These are phyloP conservation scores for Nitzschia putrida DNA, from an alignment of 108 stramenopile species.

Conservation along the genomic window DNA sequence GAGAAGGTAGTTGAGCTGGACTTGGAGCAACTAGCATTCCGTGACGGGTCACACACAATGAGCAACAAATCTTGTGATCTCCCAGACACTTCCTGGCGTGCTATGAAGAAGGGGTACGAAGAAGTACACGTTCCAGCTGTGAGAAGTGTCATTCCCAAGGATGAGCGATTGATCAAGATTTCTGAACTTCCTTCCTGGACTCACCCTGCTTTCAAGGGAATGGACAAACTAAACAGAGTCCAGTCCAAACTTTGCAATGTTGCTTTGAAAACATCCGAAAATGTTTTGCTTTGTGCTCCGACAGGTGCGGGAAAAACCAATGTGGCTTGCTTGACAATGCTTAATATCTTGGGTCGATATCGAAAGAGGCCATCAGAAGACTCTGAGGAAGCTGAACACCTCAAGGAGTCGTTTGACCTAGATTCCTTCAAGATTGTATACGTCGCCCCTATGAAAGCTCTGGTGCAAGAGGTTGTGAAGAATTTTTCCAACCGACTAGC, in stretches of 20 bases:
- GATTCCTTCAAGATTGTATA: slow-evolving; percentile 98
- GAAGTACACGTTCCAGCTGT: slow-evolving; percentile 99
- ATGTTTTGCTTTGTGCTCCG: slow-evolving; percentile 97
- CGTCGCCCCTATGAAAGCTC: slow-evolving; percentile 99
- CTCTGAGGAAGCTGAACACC: slow-evolving; percentile 44
- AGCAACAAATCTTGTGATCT: slow-evolving; percentile 91
- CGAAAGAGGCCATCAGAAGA: slow-evolving; percentile 53
- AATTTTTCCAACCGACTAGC: slow-evolving; percentile 92
- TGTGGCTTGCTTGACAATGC: slow-evolving; percentile 92
- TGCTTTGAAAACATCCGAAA: slow-evolving; percentile 88
- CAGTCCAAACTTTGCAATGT: slow-evolving; percentile 92
- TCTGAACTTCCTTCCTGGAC: slow-evolving; percentile 94
- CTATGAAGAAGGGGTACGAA: slow-evolving; percentile 96
- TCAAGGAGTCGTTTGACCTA: slow-evolving; percentile 71
- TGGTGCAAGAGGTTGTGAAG: slow-evolving; percentile 97
- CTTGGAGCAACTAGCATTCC: slow-evolving; percentile 88
- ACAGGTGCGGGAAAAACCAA: slow-evolving; percentile 99
- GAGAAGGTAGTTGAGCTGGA: slow-evolving; percentile 73
- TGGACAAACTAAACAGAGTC: slow-evolving; percentile 96
- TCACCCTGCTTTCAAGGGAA: slow-evolving; percentile 89
- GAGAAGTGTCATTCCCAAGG: slow-evolving; percentile 68
- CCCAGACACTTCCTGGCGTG: slow-evolving; percentile 92
- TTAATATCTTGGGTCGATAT: slow-evolving; percentile 94
- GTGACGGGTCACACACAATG: slow-evolving; percentile 91
- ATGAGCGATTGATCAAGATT: slow-evolving; percentile 82